Evolutionary conservation across 257 asterid species (phyloP), one percentile per base, ranked within the genome.

Genomic region (Solanum chiquidenum): DNA sequence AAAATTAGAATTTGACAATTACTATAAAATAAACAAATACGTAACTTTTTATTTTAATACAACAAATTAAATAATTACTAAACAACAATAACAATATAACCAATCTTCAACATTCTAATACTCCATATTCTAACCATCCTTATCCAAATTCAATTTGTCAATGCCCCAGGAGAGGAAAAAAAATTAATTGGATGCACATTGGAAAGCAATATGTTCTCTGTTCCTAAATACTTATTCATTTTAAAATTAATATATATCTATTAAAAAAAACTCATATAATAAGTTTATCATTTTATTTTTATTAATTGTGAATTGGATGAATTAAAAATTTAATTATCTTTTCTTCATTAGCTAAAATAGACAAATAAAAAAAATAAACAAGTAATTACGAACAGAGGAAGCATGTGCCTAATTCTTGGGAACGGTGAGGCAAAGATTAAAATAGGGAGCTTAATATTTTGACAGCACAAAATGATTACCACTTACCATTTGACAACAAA

Each of bases 211-310:
- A 49, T 18, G 5, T 0, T 14, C 7, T 14, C 7, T 20, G 3
- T 49, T 3, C 0, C 1, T 49, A 5, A 6, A 16, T 13, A 2
- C 0, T 49, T 49, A 6, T 49, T 0, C 2, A 49, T 49, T 14
- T 5, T 49, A 49, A 6, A 49, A 49, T 5, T 49, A 3, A 49
- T 2, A 0, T 5, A 49, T 5, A 49, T 0, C 6, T 49, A 14
- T 49, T 49, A 16, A 52, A 14, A 42, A 2, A 49, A 16, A 52
- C 0, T 6, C 2, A 52, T 16, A 16, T 16, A 52, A 52, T 52
- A 16, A 16, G 0, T 16, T 52, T 52, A 6, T 52, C 1, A 52
- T 52, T 52, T 52, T 52, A 52, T 6, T 0, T 3, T 9, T 16
- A 52, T 52, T 16, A 52, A 16, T 52, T 5, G 16, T 52, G 7